Evolutionary conservation across 495 filamentous ascomycete genomes (phyloP).

Genomic region (Thermothielavioides terrestris): DNA sequence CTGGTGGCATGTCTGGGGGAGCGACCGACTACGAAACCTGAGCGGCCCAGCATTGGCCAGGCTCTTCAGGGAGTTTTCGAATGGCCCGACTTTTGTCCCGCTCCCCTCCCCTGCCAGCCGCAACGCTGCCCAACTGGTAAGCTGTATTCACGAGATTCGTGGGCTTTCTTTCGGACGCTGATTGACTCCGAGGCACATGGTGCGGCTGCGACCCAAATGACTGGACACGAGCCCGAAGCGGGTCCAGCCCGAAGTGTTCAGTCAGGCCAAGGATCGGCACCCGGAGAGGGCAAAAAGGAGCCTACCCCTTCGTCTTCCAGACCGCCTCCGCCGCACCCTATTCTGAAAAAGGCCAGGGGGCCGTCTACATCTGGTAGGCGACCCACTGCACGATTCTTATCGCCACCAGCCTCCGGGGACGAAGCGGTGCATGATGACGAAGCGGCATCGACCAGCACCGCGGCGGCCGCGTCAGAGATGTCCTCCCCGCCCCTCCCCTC

Average conservation of each 20-base stretch:
- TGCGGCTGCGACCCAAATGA: not conserved
- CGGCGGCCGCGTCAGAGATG: constrained; percentile 11
- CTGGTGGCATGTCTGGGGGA: constrained; percentile 51
- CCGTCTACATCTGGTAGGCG: constrained; percentile 41
- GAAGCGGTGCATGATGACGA: constrained; percentile 20
- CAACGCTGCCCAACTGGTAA: constrained; percentile 35
- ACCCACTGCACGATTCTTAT: constrained; percentile 45
- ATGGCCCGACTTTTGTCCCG: constrained; percentile 41
- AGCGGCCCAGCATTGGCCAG: constrained; percentile 38
- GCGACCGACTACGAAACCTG: constrained; percentile 34
- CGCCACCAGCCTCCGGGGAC: constrained; percentile 36
- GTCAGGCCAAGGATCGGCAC: constrained; percentile 1
- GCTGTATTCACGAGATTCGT: not conserved
- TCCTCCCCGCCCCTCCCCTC: constrained; percentile 18
- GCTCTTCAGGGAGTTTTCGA: constrained; percentile 42
- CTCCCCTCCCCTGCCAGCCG: constrained; percentile 35
- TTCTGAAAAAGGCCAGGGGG: constrained; percentile 45
- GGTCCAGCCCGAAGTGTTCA: not conserved
- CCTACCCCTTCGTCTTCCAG: constrained; percentile 24
- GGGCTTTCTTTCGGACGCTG: not conserved
- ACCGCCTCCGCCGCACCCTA: constrained; percentile 37
- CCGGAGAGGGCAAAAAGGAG: constrained; percentile 14
- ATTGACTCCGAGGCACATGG: constrained; percentile 5
- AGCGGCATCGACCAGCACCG: constrained; percentile 15
- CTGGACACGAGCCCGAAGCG: not conserved